Conservation (phyloP, 345 rosid genomes). For the Clausena lansium region DNA sequence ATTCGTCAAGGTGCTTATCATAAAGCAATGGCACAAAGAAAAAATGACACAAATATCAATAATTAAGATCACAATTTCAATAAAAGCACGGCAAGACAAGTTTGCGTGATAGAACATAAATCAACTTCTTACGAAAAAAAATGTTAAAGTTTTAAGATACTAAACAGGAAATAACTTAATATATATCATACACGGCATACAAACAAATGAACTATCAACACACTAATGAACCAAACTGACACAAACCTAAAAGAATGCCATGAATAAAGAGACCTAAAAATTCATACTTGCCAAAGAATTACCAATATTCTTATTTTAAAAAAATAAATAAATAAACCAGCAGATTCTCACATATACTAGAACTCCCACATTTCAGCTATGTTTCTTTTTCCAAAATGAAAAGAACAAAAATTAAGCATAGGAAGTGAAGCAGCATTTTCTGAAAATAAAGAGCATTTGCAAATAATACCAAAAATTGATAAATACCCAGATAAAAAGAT, state of each 20-base stretch:
- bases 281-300: neutral
- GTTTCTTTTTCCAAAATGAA: neutral
- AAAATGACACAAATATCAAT: neutral
- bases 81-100: neutral
- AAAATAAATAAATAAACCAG: neutral
- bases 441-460: neutral
- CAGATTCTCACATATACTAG: neutral
- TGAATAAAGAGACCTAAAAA: neutral
- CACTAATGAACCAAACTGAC: neutral
- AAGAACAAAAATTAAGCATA: neutral
- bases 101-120: neutral
- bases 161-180: neutral
- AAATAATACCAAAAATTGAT: neutral
- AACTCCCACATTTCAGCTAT: neutral
- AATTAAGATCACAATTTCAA: neutral
- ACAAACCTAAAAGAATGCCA: neutral
- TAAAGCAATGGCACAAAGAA: neutral
- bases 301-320: neutral
- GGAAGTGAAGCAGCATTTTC: neutral
- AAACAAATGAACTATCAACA: neutral
- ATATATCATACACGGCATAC: neutral
- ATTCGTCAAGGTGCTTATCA: neutral
- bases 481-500: constrained; percentile 13
- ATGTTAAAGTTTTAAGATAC: too few species aligned
- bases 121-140: too few species aligned